A percentile compares a stretch with the other conserved stretches of the same genome.
Conservation (phyloP, 2,329 filamentous ascomycete genomes). For the Cryphonectria carpinicola region DNA sequence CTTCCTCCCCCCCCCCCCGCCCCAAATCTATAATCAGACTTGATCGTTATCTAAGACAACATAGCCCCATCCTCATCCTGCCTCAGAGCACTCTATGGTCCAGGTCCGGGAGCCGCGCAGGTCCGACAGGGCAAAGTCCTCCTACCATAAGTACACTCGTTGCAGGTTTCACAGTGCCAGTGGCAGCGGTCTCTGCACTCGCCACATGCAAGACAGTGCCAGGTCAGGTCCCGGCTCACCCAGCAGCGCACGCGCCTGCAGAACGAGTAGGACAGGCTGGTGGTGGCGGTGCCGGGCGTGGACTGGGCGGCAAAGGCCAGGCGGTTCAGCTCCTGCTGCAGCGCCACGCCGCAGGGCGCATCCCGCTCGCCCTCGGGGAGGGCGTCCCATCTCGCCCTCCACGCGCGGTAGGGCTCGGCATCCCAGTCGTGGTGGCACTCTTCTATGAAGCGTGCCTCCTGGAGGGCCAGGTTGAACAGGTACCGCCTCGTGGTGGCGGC, state of each 20-base stretch:
- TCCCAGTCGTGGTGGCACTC: background rate
- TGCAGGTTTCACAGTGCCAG: constrained; percentile 21
- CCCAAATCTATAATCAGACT: background rate
- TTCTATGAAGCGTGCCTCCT: background rate
- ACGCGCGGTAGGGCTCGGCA: constrained; percentile 15
- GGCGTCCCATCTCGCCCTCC: constrained; percentile 22
- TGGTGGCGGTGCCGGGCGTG: background rate
- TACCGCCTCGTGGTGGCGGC: background rate
- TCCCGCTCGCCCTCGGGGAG: constrained; percentile 13
- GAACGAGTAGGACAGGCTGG: constrained; percentile 15
- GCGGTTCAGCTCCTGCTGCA: constrained; percentile 26
- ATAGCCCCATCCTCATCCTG: background rate
- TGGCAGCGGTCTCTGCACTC: constrained; percentile 16
- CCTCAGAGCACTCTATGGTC: background rate
- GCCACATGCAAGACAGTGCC: constrained; percentile 20
- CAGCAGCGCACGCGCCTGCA: constrained; percentile 17
- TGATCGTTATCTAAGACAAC: background rate
- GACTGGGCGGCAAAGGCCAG: constrained; percentile 15
- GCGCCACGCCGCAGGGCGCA: background rate
- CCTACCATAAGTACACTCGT: constrained; percentile 13
- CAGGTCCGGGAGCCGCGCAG: background rate
- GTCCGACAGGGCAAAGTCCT: constrained; percentile 8
- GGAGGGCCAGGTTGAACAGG: constrained; percentile 13
- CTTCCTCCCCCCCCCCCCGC: too few species aligned
- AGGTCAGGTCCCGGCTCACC: constrained; percentile 3